Evolutionary conservation across 345 rosid genomes (phyloP).

Genomic region (Corymbia maculata): DNA sequence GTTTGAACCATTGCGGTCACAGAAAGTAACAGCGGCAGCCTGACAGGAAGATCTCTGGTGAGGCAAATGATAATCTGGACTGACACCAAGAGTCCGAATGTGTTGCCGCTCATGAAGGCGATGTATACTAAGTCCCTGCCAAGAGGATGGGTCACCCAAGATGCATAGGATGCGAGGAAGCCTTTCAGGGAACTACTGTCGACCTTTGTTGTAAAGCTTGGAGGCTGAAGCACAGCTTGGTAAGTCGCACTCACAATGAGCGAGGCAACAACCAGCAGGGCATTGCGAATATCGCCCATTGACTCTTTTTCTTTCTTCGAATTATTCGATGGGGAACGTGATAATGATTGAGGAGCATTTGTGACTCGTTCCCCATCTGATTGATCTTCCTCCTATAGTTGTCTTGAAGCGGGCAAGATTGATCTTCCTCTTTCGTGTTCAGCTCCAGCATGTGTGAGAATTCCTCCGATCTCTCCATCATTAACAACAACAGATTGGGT

Average conservation of each 20-base stretch:
- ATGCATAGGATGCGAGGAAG: too few species aligned
- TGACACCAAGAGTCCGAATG: too few species aligned
- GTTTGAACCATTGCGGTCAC: too few species aligned
- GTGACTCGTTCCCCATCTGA: neutral
- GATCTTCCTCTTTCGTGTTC: neutral
- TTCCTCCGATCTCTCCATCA: neutral
- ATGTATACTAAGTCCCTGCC: too few species aligned
- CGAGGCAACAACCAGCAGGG: neutral
- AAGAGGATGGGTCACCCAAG: too few species aligned
- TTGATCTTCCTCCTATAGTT: neutral
- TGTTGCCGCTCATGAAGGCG: too few species aligned
- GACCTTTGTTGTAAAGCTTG: neutral
- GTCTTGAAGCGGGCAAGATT: neutral
- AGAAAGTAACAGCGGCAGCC: too few species aligned
- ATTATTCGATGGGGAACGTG: neutral
- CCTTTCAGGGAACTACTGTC: too few species aligned
- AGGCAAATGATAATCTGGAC: too few species aligned
- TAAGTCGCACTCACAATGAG: neutral
- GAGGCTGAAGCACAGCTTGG: neutral
- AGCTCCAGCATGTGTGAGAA: neutral
- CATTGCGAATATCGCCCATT: neutral
- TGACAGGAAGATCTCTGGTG: too few species aligned
- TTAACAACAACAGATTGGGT: neutral
- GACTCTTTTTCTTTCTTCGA: neutral
- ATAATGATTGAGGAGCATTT: neutral